Evolutionary conservation across 148 eudicot genomes (phyloP).

Genomic region (Rhododendron griersonianum): DNA sequence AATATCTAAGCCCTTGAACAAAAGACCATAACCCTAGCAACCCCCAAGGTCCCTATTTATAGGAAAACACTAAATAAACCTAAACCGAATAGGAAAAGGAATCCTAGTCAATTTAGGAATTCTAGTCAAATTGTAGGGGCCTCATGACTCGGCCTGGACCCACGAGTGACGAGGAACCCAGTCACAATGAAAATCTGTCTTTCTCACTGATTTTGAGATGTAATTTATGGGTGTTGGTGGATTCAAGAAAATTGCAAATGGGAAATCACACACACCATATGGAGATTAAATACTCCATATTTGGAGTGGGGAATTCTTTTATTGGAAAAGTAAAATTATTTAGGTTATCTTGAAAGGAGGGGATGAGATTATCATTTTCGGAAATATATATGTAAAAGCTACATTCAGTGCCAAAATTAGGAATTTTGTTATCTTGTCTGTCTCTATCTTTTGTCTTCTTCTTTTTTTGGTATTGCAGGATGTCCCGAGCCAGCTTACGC

Average conservation of each 20-base stretch:
- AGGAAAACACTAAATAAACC: too few relatives aligned
- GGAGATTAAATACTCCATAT: not conserved
- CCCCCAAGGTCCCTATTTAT: too few relatives aligned
- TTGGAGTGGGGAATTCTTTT: not conserved
- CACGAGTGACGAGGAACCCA: not conserved
- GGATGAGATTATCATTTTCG: not conserved
- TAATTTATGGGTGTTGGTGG: not conserved
- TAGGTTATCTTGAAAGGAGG: not conserved
- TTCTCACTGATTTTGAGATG: not conserved
- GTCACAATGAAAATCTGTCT: slow-evolving; percentile 2
- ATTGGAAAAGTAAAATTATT: not conserved
- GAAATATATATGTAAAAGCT: not conserved
- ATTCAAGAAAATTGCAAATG: not conserved
- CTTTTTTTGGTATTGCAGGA: too few relatives aligned
- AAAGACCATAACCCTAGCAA: too few relatives aligned
- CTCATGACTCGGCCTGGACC: slow-evolving; percentile 3
- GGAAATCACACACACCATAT: not conserved
- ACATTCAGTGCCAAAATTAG: not conserved
- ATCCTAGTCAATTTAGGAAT: too few relatives aligned
- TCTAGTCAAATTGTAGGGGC: not conserved
- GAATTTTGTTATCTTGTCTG: not conserved
- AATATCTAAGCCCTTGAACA: too few relatives aligned
- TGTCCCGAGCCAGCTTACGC: too few relatives aligned
- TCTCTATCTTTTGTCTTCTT: not conserved
- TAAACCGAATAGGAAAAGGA: too few relatives aligned